Base-by-base conservation (phyloP, 495 filamentous ascomycete species). In the Elasticomyces elasticus region DNA sequence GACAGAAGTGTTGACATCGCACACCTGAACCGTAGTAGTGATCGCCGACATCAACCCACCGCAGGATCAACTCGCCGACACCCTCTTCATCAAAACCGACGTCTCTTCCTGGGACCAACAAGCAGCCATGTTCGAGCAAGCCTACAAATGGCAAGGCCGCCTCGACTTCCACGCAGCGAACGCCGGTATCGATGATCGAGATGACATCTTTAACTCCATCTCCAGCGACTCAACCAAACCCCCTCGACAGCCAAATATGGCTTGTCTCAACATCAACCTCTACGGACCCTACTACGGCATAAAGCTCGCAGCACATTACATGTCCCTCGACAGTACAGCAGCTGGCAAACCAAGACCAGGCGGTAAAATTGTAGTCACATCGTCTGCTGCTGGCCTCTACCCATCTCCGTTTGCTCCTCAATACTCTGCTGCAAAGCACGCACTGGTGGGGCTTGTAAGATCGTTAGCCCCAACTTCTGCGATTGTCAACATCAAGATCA, bases 111-210 rank as follows among this genome's bases (percentile, higher is more conserved):
- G 71, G 64, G 51, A 53, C 3, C 46, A 67, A 13, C 70, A 74
- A 62, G 68, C 64, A 13, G 41, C 55, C 0, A 60, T 74, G 10
- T 75, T 76, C 64, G 52, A 58, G 25, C 52, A 60, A 20, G 72
- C 71, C 0, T 68, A 62, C 37, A 59, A 67, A 30, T 71, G 63
- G 43, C 61, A 60, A 22, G 64, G 61, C 5, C 65, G 67, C 11
- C 66, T 76, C 7, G 69, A 71, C 53, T 75, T 73, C 63, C 66
- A 68, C 31, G 66, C 72, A 9, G 68, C 69, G 0, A 75, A 76
- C 54, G 73, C 73, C 5, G 73, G 74, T 1, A 71, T 75, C 48
- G 66, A 72, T 51, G 72, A 73, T 45, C 59, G 58, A 0, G 69
- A 72, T 42, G 66, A 68, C 51, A 67, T 72, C 48, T 71, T 69